phyloP scores from a whole-genome alignment of 106 monocot species.

The Amphibolis antarctica region DNA sequence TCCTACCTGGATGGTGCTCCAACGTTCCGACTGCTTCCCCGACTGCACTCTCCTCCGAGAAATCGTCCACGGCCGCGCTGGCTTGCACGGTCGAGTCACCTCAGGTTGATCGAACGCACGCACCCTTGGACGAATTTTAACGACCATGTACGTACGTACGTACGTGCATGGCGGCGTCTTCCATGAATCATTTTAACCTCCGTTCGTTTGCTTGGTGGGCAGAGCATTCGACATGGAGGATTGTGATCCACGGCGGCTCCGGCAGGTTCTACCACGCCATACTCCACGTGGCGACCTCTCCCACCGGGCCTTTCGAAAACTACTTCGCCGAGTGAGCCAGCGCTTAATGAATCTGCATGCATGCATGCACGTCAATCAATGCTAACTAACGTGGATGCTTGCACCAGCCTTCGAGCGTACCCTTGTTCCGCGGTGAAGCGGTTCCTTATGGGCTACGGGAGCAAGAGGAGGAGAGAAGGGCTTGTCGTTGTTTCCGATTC shows the following conservation, averaged over 20 bases:
- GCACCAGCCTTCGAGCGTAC: constrained; percentile 23
- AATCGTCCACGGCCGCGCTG: constrained; percentile 43
- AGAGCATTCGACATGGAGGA: constrained; percentile 23
- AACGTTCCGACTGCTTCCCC: constrained; percentile 8
- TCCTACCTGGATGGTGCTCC: neutral
- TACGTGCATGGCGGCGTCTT: neutral
- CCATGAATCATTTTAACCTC: no score
- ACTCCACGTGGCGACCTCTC: constrained; percentile 7
- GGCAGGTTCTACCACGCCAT: constrained; percentile 40
- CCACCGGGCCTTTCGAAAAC: constrained; percentile 13
- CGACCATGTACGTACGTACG: neutral
- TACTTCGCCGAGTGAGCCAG: constrained; percentile 25
- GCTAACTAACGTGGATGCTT: neutral
- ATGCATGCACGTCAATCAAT: neutral
- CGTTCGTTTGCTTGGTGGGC: neutral
- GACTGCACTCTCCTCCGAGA: constrained; percentile 36
- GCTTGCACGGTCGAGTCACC: no score
- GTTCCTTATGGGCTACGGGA: constrained; percentile 35
- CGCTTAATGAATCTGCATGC: neutral
- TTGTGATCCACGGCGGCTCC: constrained; percentile 39
- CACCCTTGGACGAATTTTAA: neutral
- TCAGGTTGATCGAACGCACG: no score
- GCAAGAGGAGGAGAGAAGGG: constrained; percentile 8
- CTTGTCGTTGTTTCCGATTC: constrained; percentile 27
- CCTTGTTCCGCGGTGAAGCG: constrained; percentile 30